A percentile compares a stretch with the other conserved stretches of the same genome.
Evolutionary conservation across 2,329 filamentous ascomycete genomes (phyloP).

Genomic region (Pyrenophora tritici-repentis): DNA sequence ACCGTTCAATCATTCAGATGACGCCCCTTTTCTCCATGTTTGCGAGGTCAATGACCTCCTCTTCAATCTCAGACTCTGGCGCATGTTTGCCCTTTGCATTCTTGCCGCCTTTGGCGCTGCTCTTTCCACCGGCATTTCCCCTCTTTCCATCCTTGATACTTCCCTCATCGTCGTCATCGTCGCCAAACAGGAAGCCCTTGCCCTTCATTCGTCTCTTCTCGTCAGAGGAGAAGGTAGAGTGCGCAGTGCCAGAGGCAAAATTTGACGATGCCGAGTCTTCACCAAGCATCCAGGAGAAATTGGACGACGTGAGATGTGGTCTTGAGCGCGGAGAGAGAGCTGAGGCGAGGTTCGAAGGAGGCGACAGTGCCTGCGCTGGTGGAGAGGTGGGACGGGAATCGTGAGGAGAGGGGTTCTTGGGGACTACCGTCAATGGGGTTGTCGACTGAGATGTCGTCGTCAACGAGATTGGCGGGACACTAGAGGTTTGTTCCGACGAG

Average conservation of each 20-base stretch:
- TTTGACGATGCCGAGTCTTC: constrained; percentile 42
- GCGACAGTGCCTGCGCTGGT: constrained; percentile 9
- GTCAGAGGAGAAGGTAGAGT: constrained; percentile 42
- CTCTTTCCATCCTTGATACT: constrained; percentile 25
- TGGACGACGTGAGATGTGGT: constrained; percentile 72
- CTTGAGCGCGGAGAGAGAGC: constrained; percentile 54
- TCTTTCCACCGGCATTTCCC: constrained; percentile 29
- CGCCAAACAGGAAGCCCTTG: constrained; percentile 49
- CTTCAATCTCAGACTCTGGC: constrained; percentile 36
- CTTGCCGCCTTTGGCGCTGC: constrained; percentile 20
- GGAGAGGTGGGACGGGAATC: constrained; percentile 26
- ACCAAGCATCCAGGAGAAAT: constrained; percentile 77
- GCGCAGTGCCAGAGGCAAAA: constrained; percentile 43
- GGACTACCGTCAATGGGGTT: constrained; percentile 2
- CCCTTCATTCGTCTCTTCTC: constrained; percentile 45
- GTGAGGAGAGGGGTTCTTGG: constrained; percentile 11
- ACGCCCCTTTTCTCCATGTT: constrained; percentile 42
- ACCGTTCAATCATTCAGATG: constrained; percentile 23
- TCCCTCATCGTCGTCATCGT: constrained; percentile 45
- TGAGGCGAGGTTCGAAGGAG: constrained; percentile 19
- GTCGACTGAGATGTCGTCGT: constrained; percentile 9
- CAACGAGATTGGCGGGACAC: constrained; percentile 26
- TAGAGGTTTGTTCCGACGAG: constrained; percentile 25
- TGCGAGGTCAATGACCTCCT: constrained; percentile 46
- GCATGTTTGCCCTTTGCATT: constrained; percentile 29